A percentile compares a stretch with the other conserved stretches of the same genome.
Conservation (phyloP, 805 yeast genomes). For the Teunomyces cretensis region DNA sequence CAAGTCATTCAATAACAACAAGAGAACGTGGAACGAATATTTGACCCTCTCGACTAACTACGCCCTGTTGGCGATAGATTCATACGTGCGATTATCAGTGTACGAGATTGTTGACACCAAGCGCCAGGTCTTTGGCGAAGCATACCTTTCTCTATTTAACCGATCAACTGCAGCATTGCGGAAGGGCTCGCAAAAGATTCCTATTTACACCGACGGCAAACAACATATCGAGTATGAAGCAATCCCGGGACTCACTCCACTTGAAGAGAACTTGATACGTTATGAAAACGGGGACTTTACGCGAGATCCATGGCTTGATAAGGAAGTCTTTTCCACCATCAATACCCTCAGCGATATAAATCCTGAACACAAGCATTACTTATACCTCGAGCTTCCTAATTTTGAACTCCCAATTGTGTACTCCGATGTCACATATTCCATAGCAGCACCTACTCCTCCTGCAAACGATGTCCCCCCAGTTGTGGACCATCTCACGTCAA, state of each 20-base stretch:
- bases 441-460: neutral
- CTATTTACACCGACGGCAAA: slow-evolving; percentile 14
- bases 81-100: slow-evolving; percentile 59
- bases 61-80: slow-evolving; percentile 64
- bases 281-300: slow-evolving; percentile 69
- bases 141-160: slow-evolving; percentile 62
- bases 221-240: slow-evolving; percentile 19
- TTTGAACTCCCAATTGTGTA: slow-evolving; percentile 74
- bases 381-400: slow-evolving; percentile 49
- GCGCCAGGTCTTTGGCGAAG: slow-evolving; percentile 55
- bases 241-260: slow-evolving; percentile 21
- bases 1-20: slow-evolving; percentile 29
- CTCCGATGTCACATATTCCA: slow-evolving; percentile 52
- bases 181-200: slow-evolving; percentile 65
- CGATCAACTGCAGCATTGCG: slow-evolving; percentile 53
- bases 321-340: slow-evolving; percentile 50
- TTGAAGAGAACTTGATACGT: slow-evolving; percentile 55
- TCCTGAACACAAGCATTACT: slow-evolving; percentile 18
- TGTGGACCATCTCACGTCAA: slow-evolving; percentile 15
- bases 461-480: slow-evolving; percentile 20
- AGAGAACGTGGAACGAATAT: slow-evolving; percentile 70
- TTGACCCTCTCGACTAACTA: slow-evolving; percentile 68
- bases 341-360: slow-evolving; percentile 4
- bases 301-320: slow-evolving; percentile 72
- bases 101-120: slow-evolving; percentile 67